Conservation (phyloP, 2,329 filamentous ascomycete genomes). For the Mariannaea elegans region DNA sequence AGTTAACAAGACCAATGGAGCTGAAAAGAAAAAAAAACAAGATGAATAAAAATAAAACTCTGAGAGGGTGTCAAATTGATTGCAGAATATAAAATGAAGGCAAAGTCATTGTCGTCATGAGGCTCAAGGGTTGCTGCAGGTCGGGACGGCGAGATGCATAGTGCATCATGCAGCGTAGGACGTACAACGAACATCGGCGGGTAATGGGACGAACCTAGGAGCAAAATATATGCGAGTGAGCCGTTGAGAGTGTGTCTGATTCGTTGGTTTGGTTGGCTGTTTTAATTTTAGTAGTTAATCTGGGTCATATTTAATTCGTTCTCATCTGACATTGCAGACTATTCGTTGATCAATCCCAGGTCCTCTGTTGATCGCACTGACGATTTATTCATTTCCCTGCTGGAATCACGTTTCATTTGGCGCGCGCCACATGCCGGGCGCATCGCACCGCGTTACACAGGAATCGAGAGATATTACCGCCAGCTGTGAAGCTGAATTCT, state of each 20-base stretch:
- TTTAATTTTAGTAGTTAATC: neutral
- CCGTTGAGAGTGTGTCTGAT: slow-evolving; percentile 10
- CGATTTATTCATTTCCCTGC: neutral
- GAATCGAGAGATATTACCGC: neutral
- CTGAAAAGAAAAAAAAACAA: neutral
- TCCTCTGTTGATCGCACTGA: too few species aligned
- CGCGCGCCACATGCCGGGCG: slow-evolving; percentile 31
- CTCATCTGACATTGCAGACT: neutral
- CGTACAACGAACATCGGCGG: slow-evolving; percentile 29
- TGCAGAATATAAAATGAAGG: neutral
- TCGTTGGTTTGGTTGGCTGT: slow-evolving; percentile 14
- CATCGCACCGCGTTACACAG: slow-evolving; percentile 5
- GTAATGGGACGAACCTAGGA: slow-evolving; percentile 30
- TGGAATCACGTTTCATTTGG: slow-evolving; percentile 38
- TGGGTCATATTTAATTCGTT: neutral
- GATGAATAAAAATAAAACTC: neutral
- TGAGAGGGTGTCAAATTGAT: neutral
- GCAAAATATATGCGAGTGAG: slow-evolving; percentile 21
- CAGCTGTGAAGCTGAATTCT: neutral
- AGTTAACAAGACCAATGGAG: neutral
- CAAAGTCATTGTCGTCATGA: slow-evolving; percentile 31
- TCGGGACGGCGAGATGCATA: slow-evolving; percentile 34
- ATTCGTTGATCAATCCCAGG: neutral
- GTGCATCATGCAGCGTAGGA: slow-evolving; percentile 30
- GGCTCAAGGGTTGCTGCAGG: slow-evolving; percentile 38